Percentiles rank a stretch among this genome's conserved stretches.
These are phyloP conservation scores for Mollisiaceae sp. DNA, from an alignment of 2,329 filamentous ascomycete species.

Conservation along the genomic window DNA sequence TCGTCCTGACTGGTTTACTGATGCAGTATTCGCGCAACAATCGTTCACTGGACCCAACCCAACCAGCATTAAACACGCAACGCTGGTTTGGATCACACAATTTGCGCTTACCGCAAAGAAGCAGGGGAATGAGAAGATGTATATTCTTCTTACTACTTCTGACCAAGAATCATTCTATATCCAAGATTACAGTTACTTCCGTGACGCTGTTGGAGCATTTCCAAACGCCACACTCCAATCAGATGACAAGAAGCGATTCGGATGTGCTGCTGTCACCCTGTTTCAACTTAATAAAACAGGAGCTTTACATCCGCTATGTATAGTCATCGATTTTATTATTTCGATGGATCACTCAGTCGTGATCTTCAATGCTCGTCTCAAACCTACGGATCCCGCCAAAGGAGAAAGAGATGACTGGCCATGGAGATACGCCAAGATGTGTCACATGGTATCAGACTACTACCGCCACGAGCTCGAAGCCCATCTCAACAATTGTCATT, in stretches of 20 bases:
- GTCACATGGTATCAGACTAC: conserved; percentile 55
- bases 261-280: conserved; percentile 49
- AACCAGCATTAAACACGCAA: conserved; percentile 31
- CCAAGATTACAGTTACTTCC: conserved; percentile 40
- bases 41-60: conserved; percentile 47
- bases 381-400: conserved; percentile 37
- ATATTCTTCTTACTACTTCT: conserved; percentile 21
- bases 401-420: conserved; percentile 52
- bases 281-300: conserved; percentile 52
- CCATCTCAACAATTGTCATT: conserved; percentile 52
- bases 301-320: conserved; percentile 54
- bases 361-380: conserved; percentile 54
- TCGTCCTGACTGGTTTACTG: conserved; percentile 18
- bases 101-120: conserved; percentile 29
- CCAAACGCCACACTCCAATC: conserved; percentile 6
- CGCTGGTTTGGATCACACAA: conserved; percentile 28
- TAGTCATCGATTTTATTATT: conserved; percentile 53
- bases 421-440: conserved; percentile 59
- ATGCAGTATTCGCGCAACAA: conserved; percentile 49
- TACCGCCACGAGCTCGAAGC: conserved; percentile 52
- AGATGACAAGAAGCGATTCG: conserved; percentile 31
- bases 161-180: conserved; percentile 32
- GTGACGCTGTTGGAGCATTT: conserved; percentile 21
- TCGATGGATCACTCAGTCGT: conserved; percentile 51
- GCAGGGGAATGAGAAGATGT: conserved; percentile 26